phyloP scores from a whole-genome alignment of 768 basidiomycete genomes.

The Boletus reticuloceps region DNA sequence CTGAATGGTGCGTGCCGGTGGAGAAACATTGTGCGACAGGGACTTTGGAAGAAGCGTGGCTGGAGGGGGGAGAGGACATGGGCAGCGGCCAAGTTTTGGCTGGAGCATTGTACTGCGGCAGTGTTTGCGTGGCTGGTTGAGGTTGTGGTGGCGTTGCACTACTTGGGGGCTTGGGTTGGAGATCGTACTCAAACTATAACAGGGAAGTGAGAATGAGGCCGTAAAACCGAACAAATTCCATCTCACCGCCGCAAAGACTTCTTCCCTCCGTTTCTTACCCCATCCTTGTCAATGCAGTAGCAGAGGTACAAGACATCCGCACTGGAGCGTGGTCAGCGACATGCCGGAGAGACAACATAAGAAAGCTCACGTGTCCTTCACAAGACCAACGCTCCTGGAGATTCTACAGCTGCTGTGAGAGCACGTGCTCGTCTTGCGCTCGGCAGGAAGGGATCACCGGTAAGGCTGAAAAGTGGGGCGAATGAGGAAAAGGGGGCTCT shows the following conservation, averaged over 20 bases:
- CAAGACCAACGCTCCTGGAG: slow-evolving; percentile 56
- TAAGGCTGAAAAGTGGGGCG: too few species aligned
- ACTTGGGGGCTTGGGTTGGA: slow-evolving; percentile 16
- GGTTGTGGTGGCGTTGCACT: slow-evolving; percentile 12
- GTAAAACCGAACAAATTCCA: not conserved
- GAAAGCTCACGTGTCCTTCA: slow-evolving; percentile 65
- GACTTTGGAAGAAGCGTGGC: slow-evolving; percentile 9
- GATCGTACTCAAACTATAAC: slow-evolving; percentile 42
- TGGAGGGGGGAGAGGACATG: slow-evolving; percentile 12
- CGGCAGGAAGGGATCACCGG: slow-evolving; percentile 67
- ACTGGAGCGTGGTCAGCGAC: slow-evolving; percentile 28
- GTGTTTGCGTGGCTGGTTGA: slow-evolving; percentile 3
- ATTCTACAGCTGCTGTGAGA: slow-evolving; percentile 56
- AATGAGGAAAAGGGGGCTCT: too few species aligned
- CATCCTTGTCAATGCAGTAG: slow-evolving; percentile 61
- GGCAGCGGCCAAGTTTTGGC: slow-evolving; percentile 6
- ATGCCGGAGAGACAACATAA: not conserved
- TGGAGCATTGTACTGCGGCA: slow-evolving; percentile 13
- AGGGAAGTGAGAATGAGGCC: slow-evolving; percentile 2
- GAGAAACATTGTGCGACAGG: slow-evolving; percentile 1
- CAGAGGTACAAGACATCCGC: slow-evolving; percentile 68
- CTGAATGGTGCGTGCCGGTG: slow-evolving; percentile 3
- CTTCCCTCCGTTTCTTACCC: slow-evolving; percentile 47
- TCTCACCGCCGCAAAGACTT: slow-evolving; percentile 57
- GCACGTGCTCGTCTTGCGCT: slow-evolving; percentile 55